Evolutionary conservation across 2,329 filamentous ascomycete species (phyloP), one percentile per base, ranked within the genome.

Genomic region (Clonostachys byssicola): DNA sequence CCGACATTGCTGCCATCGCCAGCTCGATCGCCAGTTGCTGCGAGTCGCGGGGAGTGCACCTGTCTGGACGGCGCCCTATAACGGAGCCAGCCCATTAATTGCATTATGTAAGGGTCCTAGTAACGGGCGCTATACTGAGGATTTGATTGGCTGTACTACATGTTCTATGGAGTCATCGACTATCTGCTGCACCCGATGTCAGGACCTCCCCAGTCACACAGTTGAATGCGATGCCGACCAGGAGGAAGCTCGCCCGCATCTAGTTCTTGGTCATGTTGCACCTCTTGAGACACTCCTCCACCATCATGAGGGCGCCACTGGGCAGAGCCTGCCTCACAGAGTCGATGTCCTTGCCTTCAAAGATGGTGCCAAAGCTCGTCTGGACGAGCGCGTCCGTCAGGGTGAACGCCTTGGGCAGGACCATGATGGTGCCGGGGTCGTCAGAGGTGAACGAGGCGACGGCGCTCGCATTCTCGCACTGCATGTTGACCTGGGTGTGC

Each of bases 401-500:
- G 20, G 64, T 62, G 52, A 78, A 72, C 47, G 73, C 62, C 52
- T 70, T 67, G 56, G 77, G 68, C 42, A 71, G 67, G 45, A 70
- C 58, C 57, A 73, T 69, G 47, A 70, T 64, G n/a, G 36, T 18
- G 42, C 74, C 74, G 18, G 70, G 68, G 56, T 77, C 74, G 54
- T 77, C 73, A 39, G 53, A 57, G 43, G 63, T 63, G 57, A 75
- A 75, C 40, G 63, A 61, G 8, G 74, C 73, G 33, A 76, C 62
- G 55, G 76, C 76, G 12, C 68, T 61, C 47, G 69, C 70, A 43
- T 67, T 57, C 36, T 65, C 63, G 60, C 76, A 79, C 48, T 68
- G 60, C 7, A 74, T 73, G 61, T 80, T 80, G 59, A 70, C 75
- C 54, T 78, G 72, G 12, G 67, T 70, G 60, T 81, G 77, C 13